Conservation (phyloP, 805 yeast genomes). For the Sugiyamaella americana region DNA sequence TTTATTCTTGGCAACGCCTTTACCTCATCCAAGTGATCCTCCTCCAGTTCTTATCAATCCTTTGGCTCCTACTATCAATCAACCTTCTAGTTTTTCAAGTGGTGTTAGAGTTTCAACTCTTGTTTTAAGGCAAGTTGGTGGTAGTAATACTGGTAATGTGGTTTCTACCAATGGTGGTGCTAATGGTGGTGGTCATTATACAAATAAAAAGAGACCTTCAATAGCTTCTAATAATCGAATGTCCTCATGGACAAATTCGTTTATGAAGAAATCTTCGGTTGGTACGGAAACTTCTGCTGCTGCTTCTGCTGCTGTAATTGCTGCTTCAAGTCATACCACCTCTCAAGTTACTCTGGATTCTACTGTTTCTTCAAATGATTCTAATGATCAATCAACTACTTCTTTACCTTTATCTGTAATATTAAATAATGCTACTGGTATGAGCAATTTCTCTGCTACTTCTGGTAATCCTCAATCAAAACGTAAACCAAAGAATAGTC, state of each 20-base stretch:
- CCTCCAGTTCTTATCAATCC: constrained; percentile 32
- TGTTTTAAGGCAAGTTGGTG: background rate
- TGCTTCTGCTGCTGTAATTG: background rate
- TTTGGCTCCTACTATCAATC: constrained; percentile 30
- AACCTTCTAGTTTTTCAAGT: constrained; percentile 24
- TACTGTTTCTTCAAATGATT: background rate
- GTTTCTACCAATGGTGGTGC: background rate
- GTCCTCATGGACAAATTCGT: background rate
- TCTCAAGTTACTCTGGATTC: constrained; percentile 3
- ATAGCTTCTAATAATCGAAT: background rate
- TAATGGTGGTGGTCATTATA: too few species aligned
- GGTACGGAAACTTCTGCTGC: constrained; percentile 4
- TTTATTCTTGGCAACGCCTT: constrained; percentile 33
- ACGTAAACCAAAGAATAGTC: constrained; percentile 31
- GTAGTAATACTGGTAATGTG: constrained; percentile 10
- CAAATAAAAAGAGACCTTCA: background rate
- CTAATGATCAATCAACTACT: background rate
- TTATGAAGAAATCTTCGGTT: constrained; percentile 1
- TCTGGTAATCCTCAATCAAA: constrained; percentile 10
- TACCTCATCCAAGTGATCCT: constrained; percentile 35
- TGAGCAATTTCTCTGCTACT: background rate
- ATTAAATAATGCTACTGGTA: constrained; percentile 2
- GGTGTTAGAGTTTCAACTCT: constrained; percentile 18
- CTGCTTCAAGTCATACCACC: background rate
- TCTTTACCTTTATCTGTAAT: background rate